Evolutionary conservation across 2,329 filamentous ascomycete genomes (phyloP), one percentile per base, ranked within the genome.

Genomic region (Sporothrix globosa): DNA sequence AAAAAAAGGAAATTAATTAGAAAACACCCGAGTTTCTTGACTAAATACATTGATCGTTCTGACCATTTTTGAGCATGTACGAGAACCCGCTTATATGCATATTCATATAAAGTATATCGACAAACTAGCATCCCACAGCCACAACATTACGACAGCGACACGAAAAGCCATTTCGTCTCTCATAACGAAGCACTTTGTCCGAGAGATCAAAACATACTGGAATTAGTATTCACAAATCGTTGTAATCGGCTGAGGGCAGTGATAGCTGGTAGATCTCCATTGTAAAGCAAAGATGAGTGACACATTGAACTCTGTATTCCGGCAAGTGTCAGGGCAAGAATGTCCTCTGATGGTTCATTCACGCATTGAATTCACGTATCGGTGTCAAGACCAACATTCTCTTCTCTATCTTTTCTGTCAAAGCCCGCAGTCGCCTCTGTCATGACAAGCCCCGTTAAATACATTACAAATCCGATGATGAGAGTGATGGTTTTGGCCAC

Each of bases 401-500:
- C 21, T n/a, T 27, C 21, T 21, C 11, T 3, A 21, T 17, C 14
- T 61, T 24, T 21, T 27, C 9, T 44, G 21, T 11, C n/a, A 3
- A 17, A 27, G 34, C n/a, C 39, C 10, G 34, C 34, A 34, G 34
- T 34, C 34, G 58, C 39, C 58, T 63, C 39, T 39, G 21, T 44
- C 56, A 21, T 46, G 58, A 46, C 58, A 63, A 7, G 54, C 54
- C 54, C 54, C 58, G 58, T 63, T 63, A 10, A 63, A 10, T 46
- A 14, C 58, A 46, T 63, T 63, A 46, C 58, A 46, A 63, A 63
- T 63, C 17, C 39, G 11, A 17, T 17, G 41, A 17, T 17, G 41
- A 3, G 41, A 17, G 41, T 44, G 41, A 4, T 44, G 5, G 41
- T 14, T 11, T 17, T 44, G 14, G 41, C 14, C 58, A 34, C 58